Percentiles rank a stretch among this genome's conserved stretches.
These are phyloP conservation scores for Arthrinium phaeospermum DNA, from an alignment of 2,329 filamentous ascomycete genomes.

Conservation along the genomic window DNA sequence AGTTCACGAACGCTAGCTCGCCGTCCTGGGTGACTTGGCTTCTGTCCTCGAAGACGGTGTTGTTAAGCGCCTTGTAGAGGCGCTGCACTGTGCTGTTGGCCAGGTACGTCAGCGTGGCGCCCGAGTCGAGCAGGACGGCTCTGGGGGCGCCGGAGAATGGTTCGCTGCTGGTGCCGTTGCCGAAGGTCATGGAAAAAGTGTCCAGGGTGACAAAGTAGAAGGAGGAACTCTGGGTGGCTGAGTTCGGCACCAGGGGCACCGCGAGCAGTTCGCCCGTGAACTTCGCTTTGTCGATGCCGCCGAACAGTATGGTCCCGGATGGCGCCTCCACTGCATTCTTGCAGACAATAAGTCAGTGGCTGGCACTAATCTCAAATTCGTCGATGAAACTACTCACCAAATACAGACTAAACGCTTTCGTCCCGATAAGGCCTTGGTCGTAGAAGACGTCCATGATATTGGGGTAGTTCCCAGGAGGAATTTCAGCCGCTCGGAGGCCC, in stretches of 20 bases:
- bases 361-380: not conserved
- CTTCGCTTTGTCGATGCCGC: conserved; percentile 79
- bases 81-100: conserved; percentile 57
- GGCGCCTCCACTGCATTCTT: conserved; percentile 58
- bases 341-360: conserved; percentile 38
- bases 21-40: conserved; percentile 38
- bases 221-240: conserved; percentile 43
- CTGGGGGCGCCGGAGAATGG: conserved; percentile 50
- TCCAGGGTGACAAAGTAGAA: conserved; percentile 57
- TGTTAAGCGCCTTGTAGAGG: conserved; percentile 62
- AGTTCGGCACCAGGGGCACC: conserved; percentile 63
- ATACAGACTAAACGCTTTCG: conserved; percentile 73
- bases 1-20: conserved; percentile 54
- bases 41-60: conserved; percentile 43
- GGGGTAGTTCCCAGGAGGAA: conserved; percentile 49
- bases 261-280: conserved; percentile 68
- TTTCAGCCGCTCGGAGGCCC: conserved; percentile 59
- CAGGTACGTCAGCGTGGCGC: conserved; percentile 68
- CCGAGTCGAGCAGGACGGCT: conserved; percentile 70
- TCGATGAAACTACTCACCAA: conserved; percentile 42
- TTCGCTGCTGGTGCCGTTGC: conserved; percentile 55
- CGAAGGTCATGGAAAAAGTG: conserved; percentile 52
- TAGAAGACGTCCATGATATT: conserved; percentile 71
- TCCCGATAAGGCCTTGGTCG: conserved; percentile 64
- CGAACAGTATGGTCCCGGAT: conserved; percentile 66